A percentile compares a stretch with the other conserved stretches of the same genome.
These are phyloP conservation scores for Cutaneotrichosporon spelunceum DNA, from an alignment of 1,284 basidiomycete species.

Conservation along the genomic window DNA sequence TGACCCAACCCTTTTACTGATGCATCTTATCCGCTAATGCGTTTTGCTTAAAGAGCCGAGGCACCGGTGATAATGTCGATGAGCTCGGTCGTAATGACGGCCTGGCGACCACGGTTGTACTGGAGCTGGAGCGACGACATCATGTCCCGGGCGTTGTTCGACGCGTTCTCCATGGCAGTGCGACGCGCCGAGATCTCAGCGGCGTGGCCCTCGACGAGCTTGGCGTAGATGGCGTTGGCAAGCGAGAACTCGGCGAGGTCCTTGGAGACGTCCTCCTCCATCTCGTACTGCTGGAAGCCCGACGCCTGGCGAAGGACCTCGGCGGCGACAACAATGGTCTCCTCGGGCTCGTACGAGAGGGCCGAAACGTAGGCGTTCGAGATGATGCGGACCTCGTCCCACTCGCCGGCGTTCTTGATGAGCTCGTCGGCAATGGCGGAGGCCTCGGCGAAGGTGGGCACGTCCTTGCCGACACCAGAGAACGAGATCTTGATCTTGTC, in stretches of 20 bases:
- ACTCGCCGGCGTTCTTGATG: constrained; percentile 76
- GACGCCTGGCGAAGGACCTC: constrained; percentile 73
- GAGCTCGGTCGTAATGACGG: constrained; percentile 63
- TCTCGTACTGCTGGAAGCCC: constrained; percentile 87
- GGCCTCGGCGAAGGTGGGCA: constrained; percentile 96
- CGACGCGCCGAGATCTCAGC: constrained; percentile 76
- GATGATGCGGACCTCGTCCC: constrained; percentile 80
- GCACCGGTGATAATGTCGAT: constrained; percentile 34
- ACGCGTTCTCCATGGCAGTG: constrained; percentile 99
- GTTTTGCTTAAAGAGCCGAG: constrained; percentile 27
- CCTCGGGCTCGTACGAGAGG: constrained; percentile 80
- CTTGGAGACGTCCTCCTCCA: constrained; percentile 90
- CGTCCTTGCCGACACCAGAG: constrained; percentile 96
- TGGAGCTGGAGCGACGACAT: constrained; percentile 80
- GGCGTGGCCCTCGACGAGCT: constrained; percentile 92
- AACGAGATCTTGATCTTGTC: constrained; percentile 79
- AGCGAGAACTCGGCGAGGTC: constrained; percentile 94
- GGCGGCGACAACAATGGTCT: constrained; percentile 76
- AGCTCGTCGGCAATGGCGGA: constrained; percentile 91
- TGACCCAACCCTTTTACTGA: constrained; percentile 13
- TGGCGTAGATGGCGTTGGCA: constrained; percentile 93
- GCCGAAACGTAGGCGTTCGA: constrained; percentile 97
- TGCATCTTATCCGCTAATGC: constrained; percentile 19
- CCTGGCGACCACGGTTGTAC: constrained; percentile 99
- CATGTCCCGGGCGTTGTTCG: constrained; percentile 95